Evolutionary conservation across 2,329 filamentous ascomycete species (phyloP), one percentile per base, ranked within the genome.

Genomic region (Botrytis byssoidea): DNA sequence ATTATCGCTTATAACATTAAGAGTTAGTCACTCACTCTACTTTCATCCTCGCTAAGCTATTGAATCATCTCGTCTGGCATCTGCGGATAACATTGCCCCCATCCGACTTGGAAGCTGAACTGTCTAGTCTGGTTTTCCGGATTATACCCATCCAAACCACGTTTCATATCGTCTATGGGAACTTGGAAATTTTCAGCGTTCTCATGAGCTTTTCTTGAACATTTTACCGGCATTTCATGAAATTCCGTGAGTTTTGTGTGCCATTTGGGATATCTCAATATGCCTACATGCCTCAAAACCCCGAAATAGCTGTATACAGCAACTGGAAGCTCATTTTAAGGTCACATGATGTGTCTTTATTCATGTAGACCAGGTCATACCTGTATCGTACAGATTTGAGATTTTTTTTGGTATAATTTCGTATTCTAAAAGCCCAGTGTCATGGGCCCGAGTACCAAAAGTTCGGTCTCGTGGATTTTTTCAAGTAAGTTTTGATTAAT

Each of bases 81-180:
- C 20, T n/a, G n/a, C 3, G 25, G 2, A n/a, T 55, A n/a, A 7
- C 2, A 16, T n/a, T 51, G 25, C n/a, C 2, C 0, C 0, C 4
- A 51, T 51, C 25, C 48, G 25, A n/a, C 48, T 51, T 51, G 48
- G 25, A 51, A n/a, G 25, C 12, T 51, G 22, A 51, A n/a, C 48
- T n/a, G 2, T 16, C 25, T n/a, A n/a, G 3, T 16, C 1, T n/a
- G 5, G 3, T 16, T 5, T n/a, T 12, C n/a, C 12, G 16, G 25
- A 16, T 2, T n/a, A 7, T n/a, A 12, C 2, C 25, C 2, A n/a
- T n/a, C 6, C 12, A 51, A n/a, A 37, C 22, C 9, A 42, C 29
- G 2, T 29, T 29, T 20, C 60, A 10, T 32, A 22, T 42, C 37
- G 20, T 42, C n/a, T 20, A 25, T 8, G 1, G 14, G 1, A 0